These are phyloP conservation scores for Verticillium zaregamsianum DNA, from an alignment of 2,329 filamentous ascomycete genomes.

Conservation along the genomic window DNA sequence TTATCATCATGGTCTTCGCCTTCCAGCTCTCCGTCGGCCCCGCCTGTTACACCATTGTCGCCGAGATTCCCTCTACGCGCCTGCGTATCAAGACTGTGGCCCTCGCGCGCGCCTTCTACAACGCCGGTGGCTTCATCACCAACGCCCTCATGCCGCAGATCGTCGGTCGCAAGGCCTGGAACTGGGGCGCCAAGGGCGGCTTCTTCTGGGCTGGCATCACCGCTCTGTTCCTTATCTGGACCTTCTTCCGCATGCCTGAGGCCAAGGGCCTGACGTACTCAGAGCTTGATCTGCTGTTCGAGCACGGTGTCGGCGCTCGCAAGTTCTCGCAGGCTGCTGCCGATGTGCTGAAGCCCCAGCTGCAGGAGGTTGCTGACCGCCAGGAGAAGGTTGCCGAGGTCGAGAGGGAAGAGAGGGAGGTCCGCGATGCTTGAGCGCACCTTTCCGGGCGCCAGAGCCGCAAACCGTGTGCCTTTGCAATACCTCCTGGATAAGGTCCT, in stretches of 20 bases:
- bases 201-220: conserved; percentile 46
- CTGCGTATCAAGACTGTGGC: conserved; percentile 52
- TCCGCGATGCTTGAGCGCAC: background rate
- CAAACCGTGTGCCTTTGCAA: background rate
- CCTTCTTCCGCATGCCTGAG: conserved; percentile 48
- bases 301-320: conserved; percentile 31
- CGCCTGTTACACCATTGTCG: conserved; percentile 46
- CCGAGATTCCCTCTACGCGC: conserved; percentile 49
- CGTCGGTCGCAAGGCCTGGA: conserved; percentile 41
- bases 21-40: conserved; percentile 54
- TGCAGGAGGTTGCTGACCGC: conserved; percentile 13
- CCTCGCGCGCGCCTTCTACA: conserved; percentile 42
- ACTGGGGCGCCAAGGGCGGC: conserved; percentile 42
- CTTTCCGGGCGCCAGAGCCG: background rate
- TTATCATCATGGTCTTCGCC: conserved; percentile 47
- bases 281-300: conserved; percentile 38
- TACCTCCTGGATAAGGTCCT: too few relatives aligned
- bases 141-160: conserved; percentile 46
- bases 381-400: conserved; percentile 8
- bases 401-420: background rate
- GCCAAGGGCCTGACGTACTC: conserved; percentile 42
- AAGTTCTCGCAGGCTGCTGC: conserved; percentile 24
- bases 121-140: conserved; percentile 46
- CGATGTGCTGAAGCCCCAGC: conserved; percentile 9
- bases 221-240: conserved; percentile 43